Evolutionary conservation across 2,329 filamentous ascomycete species (phyloP).

Genomic region (Nothopassalora personata): DNA sequence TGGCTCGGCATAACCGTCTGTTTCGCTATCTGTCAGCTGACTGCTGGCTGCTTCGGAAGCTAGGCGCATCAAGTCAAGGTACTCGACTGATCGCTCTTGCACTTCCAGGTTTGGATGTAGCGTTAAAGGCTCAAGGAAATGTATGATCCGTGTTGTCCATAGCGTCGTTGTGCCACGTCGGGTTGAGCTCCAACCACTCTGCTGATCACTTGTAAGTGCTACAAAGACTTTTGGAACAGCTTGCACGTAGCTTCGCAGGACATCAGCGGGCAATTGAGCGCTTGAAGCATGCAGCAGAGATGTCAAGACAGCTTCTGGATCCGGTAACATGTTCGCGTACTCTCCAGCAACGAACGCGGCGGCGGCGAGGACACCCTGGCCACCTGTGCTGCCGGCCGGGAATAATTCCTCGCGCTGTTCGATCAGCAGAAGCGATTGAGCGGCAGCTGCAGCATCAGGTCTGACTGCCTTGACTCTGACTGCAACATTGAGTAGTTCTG

Average conservation of each 20-base stretch:
- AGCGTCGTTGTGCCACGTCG: constrained; percentile 70
- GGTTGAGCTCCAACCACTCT: constrained; percentile 63
- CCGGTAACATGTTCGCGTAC: constrained; percentile 67
- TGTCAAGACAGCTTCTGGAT: constrained; percentile 66
- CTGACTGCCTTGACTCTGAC: constrained; percentile 86
- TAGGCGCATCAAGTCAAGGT: constrained; percentile 81
- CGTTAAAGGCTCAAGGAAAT: constrained; percentile 72
- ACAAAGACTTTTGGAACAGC: constrained; percentile 81
- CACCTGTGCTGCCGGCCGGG: constrained; percentile 46
- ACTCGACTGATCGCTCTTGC: constrained; percentile 89
- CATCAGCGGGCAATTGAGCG: constrained; percentile 55
- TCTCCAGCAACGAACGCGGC: constrained; percentile 85
- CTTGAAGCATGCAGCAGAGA: constrained; percentile 65
- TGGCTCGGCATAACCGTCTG: constrained; percentile 66
- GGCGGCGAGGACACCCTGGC: constrained; percentile 63
- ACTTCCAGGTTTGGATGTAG: constrained; percentile 86
- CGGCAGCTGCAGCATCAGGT: constrained; percentile 71
- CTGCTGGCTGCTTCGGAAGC: constrained; percentile 73
- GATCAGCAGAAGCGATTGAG: constrained; percentile 65
- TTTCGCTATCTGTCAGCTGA: constrained; percentile 53
- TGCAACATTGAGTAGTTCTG: constrained; percentile 81
- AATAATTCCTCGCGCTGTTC: constrained; percentile 57
- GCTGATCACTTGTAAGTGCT: constrained; percentile 60
- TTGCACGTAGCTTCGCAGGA: constrained; percentile 76
- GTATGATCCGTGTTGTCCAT: constrained; percentile 73